Evolutionary conservation across 163 green algal species (phyloP), one percentile per base, ranked within the genome.

Genomic region (Prototheca stagnorum): DNA sequence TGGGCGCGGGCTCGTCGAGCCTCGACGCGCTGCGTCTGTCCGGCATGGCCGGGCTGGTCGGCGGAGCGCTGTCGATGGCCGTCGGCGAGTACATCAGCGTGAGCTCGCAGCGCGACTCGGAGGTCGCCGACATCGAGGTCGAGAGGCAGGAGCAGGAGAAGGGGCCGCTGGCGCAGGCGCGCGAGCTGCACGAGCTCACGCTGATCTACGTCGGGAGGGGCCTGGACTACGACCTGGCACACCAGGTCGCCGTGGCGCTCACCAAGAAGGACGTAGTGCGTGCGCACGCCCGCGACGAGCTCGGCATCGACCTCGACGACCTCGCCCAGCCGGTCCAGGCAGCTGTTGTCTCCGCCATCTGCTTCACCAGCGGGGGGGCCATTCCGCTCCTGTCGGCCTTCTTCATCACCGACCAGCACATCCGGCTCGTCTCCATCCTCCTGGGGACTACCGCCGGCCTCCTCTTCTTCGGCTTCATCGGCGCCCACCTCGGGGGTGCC

Each of bases 231-330:
- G 35, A 41, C 8, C 57, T 87, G 45, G 77, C 76, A 5, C 35
- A 49, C 3, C 47, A 69, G 54, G 68, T 73, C 16, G 82, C 82
- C 0, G 53, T 65, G 42, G 69, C 77, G 44, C 59, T 90, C 12
- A 82, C 70, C 3, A 67, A 72, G 22, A 74, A 81, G 40, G 82
- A 93, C 36, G 84, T 90, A 0, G 69, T 95, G 25, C 57, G 74
- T 0, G 79, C 83, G 3, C 85, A 95, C 40, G 85, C 83, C 5
- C 65, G 85, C 0, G 85, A 95, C 43, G 85, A 95, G 69, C 69
- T 95, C 36, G 85, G 85, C 45, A 95, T 95, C 35, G 81, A 95
- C 59, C 49, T 94, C 1, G 85, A 95, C 51, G 76, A 86, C 27
- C 59, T 94, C 37, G 60, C 79, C 7, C 92, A 92, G 44, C 85